Evolutionary conservation across 805 yeast species (phyloP).

Genomic region (Cyberlindnera maritima): DNA sequence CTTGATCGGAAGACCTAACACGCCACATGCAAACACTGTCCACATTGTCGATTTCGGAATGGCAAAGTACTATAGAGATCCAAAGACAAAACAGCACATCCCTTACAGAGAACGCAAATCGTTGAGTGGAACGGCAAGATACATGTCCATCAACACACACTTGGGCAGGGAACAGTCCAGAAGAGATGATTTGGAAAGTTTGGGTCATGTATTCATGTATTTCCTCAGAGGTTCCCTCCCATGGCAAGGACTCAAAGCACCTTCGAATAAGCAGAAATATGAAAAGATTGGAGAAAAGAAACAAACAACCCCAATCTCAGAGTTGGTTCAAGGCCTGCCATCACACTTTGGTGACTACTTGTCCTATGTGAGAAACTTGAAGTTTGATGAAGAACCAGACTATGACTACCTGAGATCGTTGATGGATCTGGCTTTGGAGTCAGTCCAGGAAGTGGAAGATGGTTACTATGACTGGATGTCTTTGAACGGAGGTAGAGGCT

Average conservation of each 20-base stretch:
- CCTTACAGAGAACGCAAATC: conserved; percentile 97
- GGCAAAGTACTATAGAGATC: conserved; percentile 98
- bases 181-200: conserved; percentile 92
- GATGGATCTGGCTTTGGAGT: conserved; percentile 73
- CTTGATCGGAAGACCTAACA: conserved; percentile 84
- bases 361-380: conserved; percentile 81
- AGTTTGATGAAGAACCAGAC: conserved; percentile 93
- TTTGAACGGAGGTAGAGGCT: conserved; percentile 90
- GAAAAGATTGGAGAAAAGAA: conserved; percentile 97
- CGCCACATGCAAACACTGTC: conserved; percentile 79
- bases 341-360: conserved; percentile 91
- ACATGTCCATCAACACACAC: conserved; percentile 97
- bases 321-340: conserved; percentile 70
- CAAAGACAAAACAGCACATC: conserved; percentile 90
- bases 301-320: conserved; percentile 82
- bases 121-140: conserved; percentile 96
- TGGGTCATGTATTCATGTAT: conserved; percentile 96
- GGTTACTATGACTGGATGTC: conserved; percentile 98
- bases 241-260: conserved; percentile 99
- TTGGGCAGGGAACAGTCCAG: conserved; percentile 96
- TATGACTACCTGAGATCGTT: conserved; percentile 81
- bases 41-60: conserved; percentile 96
- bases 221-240: conserved; percentile 93
- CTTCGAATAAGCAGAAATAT: conserved; percentile 95
- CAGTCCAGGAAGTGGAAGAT: conserved; percentile 69